A percentile compares a stretch with the other conserved stretches of the same genome.
phyloP scores from a whole-genome alignment of 257 asterid genomes.

The Fraxinus quadrangulata region DNA sequence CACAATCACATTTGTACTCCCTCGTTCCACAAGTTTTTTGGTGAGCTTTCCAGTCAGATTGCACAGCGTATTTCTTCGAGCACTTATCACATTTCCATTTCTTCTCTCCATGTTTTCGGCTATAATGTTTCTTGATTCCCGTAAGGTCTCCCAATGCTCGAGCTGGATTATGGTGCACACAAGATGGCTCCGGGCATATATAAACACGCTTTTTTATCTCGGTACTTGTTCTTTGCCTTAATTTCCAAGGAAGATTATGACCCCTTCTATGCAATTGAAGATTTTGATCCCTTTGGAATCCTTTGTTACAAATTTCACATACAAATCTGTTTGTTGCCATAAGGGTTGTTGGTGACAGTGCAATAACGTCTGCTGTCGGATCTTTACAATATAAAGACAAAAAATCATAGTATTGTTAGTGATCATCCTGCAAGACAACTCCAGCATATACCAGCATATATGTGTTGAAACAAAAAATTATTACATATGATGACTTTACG shows the following conservation, averaged over 20 bases:
- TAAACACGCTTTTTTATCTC: constrained; percentile 73
- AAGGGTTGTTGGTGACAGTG: constrained; percentile 77
- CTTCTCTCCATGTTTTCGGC: constrained; percentile 90
- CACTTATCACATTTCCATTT: constrained; percentile 93
- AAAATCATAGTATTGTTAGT: not conserved
- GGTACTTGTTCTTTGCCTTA: constrained; percentile 56
- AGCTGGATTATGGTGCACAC: constrained; percentile 72
- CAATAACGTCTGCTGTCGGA: constrained; percentile 84
- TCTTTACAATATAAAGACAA: constrained; percentile 36
- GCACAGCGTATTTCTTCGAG: constrained; percentile 78
- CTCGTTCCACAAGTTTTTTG: constrained; percentile 90
- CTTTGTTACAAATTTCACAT: constrained; percentile 87
- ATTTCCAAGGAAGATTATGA: constrained; percentile 91
- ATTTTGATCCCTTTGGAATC: constrained; percentile 89
- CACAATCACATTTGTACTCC: constrained; percentile 86
- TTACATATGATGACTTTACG: not conserved
- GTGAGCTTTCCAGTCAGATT: constrained; percentile 92
- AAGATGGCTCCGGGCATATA: constrained; percentile 76
- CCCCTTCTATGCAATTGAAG: constrained; percentile 84
- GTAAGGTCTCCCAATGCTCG: constrained; percentile 87
- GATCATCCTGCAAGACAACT: not conserved
- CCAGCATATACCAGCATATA: not conserved
- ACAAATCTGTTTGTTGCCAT: constrained; percentile 90
- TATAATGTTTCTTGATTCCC: constrained; percentile 87
- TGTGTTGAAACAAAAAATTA: not conserved